Evolutionary conservation across 2,329 filamentous ascomycete genomes (phyloP).

Genomic region (Colletotrichum plurivorum): DNA sequence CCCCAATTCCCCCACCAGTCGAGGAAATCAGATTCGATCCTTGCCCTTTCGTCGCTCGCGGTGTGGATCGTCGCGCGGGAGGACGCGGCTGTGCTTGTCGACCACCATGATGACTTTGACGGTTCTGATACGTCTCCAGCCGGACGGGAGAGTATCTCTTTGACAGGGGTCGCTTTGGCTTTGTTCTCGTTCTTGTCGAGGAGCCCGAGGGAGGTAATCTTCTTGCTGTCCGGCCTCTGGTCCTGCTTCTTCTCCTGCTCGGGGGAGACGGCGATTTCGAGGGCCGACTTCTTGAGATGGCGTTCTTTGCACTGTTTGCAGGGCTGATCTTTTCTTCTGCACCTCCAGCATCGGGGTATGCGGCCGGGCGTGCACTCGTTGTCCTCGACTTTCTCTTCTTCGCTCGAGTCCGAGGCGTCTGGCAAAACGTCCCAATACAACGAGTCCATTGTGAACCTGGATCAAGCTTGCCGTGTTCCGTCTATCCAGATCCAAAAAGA

Average conservation of each 20-base stretch:
- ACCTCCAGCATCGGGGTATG: conserved; percentile 4
- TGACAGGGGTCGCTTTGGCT: no score
- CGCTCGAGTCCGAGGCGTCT: neutral
- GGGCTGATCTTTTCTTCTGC: neutral
- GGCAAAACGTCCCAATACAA: conserved; percentile 12
- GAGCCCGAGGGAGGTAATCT: no score
- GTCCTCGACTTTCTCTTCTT: neutral
- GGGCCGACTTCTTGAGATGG: neutral
- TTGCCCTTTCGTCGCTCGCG: neutral
- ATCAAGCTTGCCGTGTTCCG: neutral
- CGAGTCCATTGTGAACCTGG: conserved; percentile 16
- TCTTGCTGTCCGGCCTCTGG: no score
- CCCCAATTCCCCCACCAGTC: no score
- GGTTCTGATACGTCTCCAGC: no score
- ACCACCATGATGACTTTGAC: no score
- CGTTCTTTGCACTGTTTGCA: conserved; percentile 15
- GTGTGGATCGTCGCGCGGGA: neutral
- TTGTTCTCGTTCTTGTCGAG: no score
- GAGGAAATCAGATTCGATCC: no score
- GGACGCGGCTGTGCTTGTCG: no score
- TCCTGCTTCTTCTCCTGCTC: neutral
- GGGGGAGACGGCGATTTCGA: conserved; percentile 2
- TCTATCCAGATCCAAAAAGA: neutral
- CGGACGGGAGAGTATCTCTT: no score
- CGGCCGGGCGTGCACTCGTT: neutral